These are phyloP conservation scores for Melaleuca quinquenervia DNA, from an alignment of 345 rosid species.

Conservation along the genomic window DNA sequence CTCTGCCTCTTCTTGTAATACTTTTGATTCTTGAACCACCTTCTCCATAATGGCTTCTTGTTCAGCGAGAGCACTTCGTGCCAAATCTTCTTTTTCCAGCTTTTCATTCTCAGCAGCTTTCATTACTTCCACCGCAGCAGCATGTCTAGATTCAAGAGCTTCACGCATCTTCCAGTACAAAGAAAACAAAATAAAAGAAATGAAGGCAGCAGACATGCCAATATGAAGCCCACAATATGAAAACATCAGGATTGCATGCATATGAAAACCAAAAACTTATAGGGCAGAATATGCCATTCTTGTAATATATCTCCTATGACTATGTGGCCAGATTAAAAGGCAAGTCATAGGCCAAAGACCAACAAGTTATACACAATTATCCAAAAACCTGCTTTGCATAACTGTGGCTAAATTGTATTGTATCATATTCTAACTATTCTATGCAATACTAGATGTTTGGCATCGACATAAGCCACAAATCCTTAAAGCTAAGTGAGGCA, in stretches of 20 bases:
- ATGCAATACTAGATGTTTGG: not conserved
- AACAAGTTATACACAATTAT: not conserved
- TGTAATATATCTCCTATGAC: not conserved
- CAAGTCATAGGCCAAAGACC: not conserved
- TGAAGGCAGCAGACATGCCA: not conserved
- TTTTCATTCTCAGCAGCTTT: slow-evolving; percentile 57
- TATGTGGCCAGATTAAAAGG: not conserved
- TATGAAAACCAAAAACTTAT: not conserved
- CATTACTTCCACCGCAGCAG: slow-evolving; percentile 41
- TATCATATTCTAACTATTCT: not conserved
- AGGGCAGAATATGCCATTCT: not conserved
- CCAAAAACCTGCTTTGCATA: not conserved
- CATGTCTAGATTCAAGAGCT: slow-evolving; percentile 41
- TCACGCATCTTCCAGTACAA: slow-evolving; percentile 42
- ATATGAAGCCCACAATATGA: not conserved
- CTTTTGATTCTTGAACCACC: slow-evolving; percentile 73
- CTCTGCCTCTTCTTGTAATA: slow-evolving; percentile 59
- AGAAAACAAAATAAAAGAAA: not conserved
- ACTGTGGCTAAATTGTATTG: not conserved
- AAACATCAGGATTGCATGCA: not conserved
- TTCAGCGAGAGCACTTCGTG: slow-evolving; percentile 42
- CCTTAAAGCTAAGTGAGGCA: not conserved
- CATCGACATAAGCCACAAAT: not conserved
- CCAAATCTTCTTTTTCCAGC: slow-evolving; percentile 49
- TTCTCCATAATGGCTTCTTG: slow-evolving; percentile 68